A percentile compares a stretch with the other conserved stretches of the same genome.
Evolutionary conservation across 164 flowering plant genomes (phyloP).

Genomic region (Magnolia changhungtana): DNA sequence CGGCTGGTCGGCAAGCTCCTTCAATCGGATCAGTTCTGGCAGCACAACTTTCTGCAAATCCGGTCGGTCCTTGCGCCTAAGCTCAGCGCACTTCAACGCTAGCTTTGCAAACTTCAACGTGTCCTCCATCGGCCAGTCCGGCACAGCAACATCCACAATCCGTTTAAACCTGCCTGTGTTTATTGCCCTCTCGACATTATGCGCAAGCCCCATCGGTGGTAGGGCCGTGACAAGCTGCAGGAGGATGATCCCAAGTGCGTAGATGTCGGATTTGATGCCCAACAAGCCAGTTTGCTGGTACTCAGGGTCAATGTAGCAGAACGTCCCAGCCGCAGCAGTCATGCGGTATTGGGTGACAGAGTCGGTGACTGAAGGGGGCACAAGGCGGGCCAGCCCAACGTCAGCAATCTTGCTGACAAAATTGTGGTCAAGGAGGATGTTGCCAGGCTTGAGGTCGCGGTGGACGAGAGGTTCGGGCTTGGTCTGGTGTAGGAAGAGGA

Average conservation of each 20-base stretch:
- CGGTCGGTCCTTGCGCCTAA: constrained; percentile 53
- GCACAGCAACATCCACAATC: constrained; percentile 44
- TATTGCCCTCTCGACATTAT: constrained; percentile 32
- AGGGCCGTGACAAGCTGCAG: constrained; percentile 45
- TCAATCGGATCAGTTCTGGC: constrained; percentile 40
- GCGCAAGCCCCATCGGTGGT: constrained; percentile 49
- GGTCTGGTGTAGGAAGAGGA: constrained; percentile 54
- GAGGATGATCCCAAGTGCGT: constrained; percentile 53
- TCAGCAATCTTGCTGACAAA: constrained; percentile 52
- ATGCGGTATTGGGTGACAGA: constrained; percentile 37
- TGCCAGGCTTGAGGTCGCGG: constrained; percentile 62
- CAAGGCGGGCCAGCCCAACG: constrained; percentile 55
- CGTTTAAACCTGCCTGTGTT: constrained; percentile 31
- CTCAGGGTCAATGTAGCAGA: constrained; percentile 65
- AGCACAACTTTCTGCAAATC: constrained; percentile 34
- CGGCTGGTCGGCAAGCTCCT: constrained; percentile 23
- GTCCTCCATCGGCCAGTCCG: constrained; percentile 54
- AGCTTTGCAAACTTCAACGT: constrained; percentile 35
- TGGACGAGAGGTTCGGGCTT: constrained; percentile 65
- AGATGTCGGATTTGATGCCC: constrained; percentile 51
- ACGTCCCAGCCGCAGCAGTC: constrained; percentile 61
- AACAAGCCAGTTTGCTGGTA: constrained; percentile 62
- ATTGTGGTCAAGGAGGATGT: constrained; percentile 53
- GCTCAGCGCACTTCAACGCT: constrained; percentile 45
- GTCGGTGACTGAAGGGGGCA: constrained; percentile 43